Evolutionary conservation across 2,329 filamentous ascomycete genomes (phyloP).

Genomic region (Helicocarpus griseus): DNA sequence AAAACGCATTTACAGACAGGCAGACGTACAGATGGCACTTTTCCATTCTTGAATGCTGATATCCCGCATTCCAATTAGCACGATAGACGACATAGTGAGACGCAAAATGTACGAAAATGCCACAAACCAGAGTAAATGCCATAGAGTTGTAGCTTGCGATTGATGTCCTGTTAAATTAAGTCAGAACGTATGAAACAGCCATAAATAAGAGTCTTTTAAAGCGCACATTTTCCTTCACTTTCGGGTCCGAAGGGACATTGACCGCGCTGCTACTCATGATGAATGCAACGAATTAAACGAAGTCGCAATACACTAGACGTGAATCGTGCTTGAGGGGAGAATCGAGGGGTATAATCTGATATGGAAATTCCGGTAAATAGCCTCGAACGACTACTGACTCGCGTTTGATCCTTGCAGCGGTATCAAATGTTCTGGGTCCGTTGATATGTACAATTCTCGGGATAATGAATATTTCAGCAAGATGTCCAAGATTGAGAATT

Average conservation of each 20-base stretch:
- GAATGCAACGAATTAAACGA: background rate
- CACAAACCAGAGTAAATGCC: conserved; percentile 63
- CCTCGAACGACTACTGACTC: background rate
- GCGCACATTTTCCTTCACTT: conserved; percentile 61
- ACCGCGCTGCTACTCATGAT: conserved; percentile 38
- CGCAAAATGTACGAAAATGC: conserved; percentile 6
- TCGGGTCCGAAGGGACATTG: conserved; percentile 63
- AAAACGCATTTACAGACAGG: background rate
- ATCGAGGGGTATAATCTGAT: background rate
- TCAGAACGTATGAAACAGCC: background rate
- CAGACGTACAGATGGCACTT: conserved; percentile 69
- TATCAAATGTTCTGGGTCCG: background rate
- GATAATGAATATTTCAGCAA: background rate
- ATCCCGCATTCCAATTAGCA: conserved; percentile 10
- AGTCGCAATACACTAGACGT: background rate
- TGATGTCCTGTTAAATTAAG: conserved; percentile 51
- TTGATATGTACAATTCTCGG: background rate
- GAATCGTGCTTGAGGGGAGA: background rate
- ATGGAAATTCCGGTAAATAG: background rate
- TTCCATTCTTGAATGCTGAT: conserved; percentile 74
- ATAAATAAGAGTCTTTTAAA: background rate
- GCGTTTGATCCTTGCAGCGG: background rate
- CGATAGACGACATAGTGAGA: conserved; percentile 1
- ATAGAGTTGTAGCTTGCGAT: conserved; percentile 88
- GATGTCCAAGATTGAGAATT: background rate